Evolutionary conservation across 257 asterid species (phyloP), one percentile per base, ranked within the genome.

Genomic region (Fraxinus pennsylvanica): DNA sequence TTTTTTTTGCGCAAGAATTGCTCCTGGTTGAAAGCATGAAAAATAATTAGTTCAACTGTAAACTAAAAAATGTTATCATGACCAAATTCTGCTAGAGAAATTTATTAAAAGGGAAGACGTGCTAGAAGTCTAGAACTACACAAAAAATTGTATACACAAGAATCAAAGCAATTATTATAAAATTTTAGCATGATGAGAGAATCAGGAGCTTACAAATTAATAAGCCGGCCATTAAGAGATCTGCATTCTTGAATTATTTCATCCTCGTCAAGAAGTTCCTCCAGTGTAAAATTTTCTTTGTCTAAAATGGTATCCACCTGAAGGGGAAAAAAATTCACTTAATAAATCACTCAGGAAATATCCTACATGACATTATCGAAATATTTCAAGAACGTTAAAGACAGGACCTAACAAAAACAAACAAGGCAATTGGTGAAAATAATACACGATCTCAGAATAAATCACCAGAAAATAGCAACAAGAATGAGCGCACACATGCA

Each of bases 241-340:
- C 89, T 94, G 89, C 97, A 92, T 85, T 94, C 99, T 89, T 94
- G 99, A 86, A 92, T 92, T 86, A 92, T 90, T 74, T 94, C 99
- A 79, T 94, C 97, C 89, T 94, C 99, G 9, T 94, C 99, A 89
- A 94, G 80, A 82, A 92, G 91, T 81, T 94, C 99, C 82, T 90
- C 96, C 84, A 92, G 72, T 9, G 96, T 88, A 73, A 89, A 89
- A 67, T 83, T 89, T 69, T 92, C 97, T 82, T 91, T 94, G 78
- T 94, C 99, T 79, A 94, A 83, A 79, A 94, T 83, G 13, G 94
- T 67, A 83, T 92, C 99, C 92, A 94, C 96, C 99, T 30, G 7
- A 1, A 38, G 0, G 7, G 0, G 7, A 38, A 6, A 38, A 43
- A 9, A 10, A 2, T 1, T 41, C 45, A 25, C 14, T 8, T 22